Evolutionary conservation across 208 protist genomes (phyloP).

Genomic region (Trypanosoma brucei): DNA sequence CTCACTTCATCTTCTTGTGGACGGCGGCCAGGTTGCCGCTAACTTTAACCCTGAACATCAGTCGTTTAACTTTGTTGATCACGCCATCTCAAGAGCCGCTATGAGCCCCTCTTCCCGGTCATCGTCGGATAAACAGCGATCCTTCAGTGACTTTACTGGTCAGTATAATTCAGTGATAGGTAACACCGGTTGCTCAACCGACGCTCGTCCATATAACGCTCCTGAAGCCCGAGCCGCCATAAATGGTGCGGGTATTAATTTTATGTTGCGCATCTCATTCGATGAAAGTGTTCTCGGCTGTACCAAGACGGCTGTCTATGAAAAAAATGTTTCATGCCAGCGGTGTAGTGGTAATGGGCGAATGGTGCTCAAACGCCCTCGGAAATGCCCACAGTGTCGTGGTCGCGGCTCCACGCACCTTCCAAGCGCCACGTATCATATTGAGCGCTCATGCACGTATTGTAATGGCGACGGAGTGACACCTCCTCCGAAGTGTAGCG

Average conservation of each 20-base stretch:
- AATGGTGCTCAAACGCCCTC: slow-evolving; percentile 27
- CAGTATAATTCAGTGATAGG: slow-evolving; percentile 47
- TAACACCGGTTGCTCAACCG: slow-evolving; percentile 2
- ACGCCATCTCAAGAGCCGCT: slow-evolving; percentile 30
- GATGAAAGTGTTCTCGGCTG: slow-evolving; percentile 70
- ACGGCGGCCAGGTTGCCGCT: slow-evolving; percentile 64
- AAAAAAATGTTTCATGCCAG: slow-evolving; percentile 41
- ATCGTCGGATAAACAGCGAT: slow-evolving; percentile 14
- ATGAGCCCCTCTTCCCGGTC: not conserved
- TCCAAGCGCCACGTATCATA: slow-evolving; percentile 82
- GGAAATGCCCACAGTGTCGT: slow-evolving; percentile 75
- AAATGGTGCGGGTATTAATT: slow-evolving; percentile 49
- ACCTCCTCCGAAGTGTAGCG: slow-evolving; percentile 50
- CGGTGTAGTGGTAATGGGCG: slow-evolving; percentile 48
- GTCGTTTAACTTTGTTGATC: slow-evolving; percentile 62
- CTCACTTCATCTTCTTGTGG: slow-evolving; percentile 60
- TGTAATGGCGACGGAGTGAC: slow-evolving; percentile 69
- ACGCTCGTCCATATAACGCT: slow-evolving; percentile 35
- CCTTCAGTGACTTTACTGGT: slow-evolving; percentile 39
- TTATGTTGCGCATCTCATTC: slow-evolving; percentile 65
- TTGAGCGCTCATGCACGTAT: slow-evolving; percentile 74
- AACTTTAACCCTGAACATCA: slow-evolving; percentile 84
- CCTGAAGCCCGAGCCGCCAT: slow-evolving; percentile 32
- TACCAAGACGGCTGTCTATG: slow-evolving; percentile 35
- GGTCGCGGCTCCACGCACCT: slow-evolving; percentile 61